These are phyloP conservation scores for Neotropicomus parvogracilis DNA, from an alignment of 1,284 basidiomycete genomes.

Conservation along the genomic window DNA sequence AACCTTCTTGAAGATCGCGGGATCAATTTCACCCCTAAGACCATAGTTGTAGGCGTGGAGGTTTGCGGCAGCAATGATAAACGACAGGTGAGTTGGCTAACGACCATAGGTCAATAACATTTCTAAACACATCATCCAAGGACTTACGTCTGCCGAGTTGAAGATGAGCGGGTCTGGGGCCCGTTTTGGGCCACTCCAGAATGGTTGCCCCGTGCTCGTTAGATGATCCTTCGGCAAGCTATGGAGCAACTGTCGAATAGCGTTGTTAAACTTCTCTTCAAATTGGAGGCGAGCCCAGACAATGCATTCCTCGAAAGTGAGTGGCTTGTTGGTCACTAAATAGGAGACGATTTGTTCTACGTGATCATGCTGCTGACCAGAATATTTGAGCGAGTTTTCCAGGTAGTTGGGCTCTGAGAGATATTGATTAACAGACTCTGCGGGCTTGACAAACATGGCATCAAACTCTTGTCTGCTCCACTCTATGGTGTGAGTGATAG, in stretches of 20 bases:
- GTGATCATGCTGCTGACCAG: conserved; percentile 88
- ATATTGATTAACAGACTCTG: conserved; percentile 94
- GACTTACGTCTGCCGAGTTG: conserved; percentile 78
- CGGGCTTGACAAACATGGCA: conserved; percentile 89
- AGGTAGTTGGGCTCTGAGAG: conserved; percentile 96
- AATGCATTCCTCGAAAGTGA: conserved; percentile 97
- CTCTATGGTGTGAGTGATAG: conserved; percentile 99
- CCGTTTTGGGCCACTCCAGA: conserved; percentile 97
- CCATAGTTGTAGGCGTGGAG: conserved; percentile 99
- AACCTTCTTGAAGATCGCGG: conserved; percentile 78
- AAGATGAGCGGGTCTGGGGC: conserved; percentile 93
- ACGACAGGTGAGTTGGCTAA: conserved; percentile 84
- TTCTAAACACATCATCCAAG: neutral
- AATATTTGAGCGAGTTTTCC: conserved; percentile 86
- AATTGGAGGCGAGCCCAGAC: conserved; percentile 96
- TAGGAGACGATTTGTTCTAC: conserved; percentile 88
- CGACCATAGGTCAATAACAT: conserved; percentile 10
- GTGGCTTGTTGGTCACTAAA: conserved; percentile 88
- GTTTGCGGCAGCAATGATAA: conserved; percentile 93
- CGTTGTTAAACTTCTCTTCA: conserved; percentile 92
- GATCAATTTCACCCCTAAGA: conserved; percentile 85
- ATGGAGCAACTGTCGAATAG: conserved; percentile 90
- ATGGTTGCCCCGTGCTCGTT: conserved; percentile 89
- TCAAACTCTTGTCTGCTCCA: conserved; percentile 97
- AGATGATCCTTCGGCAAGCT: conserved; percentile 92